phyloP scores from a whole-genome alignment of 2,329 filamentous ascomycete species.

The Phyllosticta ampelicida region DNA sequence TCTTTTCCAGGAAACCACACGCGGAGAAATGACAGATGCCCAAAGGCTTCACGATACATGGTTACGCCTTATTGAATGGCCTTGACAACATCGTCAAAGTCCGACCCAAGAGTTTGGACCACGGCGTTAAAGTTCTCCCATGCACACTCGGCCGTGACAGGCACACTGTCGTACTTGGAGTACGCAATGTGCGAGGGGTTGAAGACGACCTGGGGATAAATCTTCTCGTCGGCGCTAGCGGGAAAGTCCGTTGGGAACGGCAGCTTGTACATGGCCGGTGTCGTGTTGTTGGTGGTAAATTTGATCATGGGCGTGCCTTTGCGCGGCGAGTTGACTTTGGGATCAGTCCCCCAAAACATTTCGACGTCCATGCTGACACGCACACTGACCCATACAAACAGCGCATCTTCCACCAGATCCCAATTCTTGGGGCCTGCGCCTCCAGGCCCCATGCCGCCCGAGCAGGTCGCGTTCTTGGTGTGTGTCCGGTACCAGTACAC shows the following conservation, averaged over 20 bases:
- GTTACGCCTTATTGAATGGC: background rate
- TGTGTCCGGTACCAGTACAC: slow-evolving; percentile 31
- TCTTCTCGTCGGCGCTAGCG: background rate
- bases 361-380: slow-evolving; percentile 13
- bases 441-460: slow-evolving; percentile 19
- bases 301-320: slow-evolving; percentile 3
- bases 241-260: slow-evolving; percentile 9
- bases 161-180: slow-evolving; percentile 8
- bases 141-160: slow-evolving; percentile 7
- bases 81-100: slow-evolving; percentile 4
- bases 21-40: background rate
- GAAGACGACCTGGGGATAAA: slow-evolving; percentile 8
- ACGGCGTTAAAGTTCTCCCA: slow-evolving; percentile 10
- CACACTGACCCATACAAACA: slow-evolving; percentile 29
- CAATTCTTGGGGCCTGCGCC: slow-evolving; percentile 17
- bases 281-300: slow-evolving; percentile 5
- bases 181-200: slow-evolving; percentile 3
- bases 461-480: slow-evolving; percentile 24
- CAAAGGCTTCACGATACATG: background rate
- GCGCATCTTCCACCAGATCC: slow-evolving; percentile 23
- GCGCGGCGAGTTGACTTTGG: background rate
- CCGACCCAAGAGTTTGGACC: slow-evolving; percentile 1
- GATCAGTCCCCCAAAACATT: slow-evolving; percentile 1
- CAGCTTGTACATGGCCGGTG: slow-evolving; percentile 1
- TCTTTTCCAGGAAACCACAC: background rate